Evolutionary conservation across 1,139 yeast genomes (phyloP), one percentile per base, ranked within the genome.

Genomic region (Yamadazyma diospyri): DNA sequence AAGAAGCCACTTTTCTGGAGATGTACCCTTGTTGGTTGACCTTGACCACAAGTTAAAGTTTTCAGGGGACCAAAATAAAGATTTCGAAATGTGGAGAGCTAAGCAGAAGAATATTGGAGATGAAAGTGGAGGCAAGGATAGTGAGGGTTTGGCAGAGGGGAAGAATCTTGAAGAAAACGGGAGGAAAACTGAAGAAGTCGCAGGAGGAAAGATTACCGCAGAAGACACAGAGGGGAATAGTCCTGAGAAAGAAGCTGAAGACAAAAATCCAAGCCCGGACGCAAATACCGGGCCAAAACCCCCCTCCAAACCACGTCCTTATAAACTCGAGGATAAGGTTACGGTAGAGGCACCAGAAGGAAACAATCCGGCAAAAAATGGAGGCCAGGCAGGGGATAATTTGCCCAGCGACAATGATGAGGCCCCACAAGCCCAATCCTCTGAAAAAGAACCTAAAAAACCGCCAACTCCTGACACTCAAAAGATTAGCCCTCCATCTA

Each of bases 51-150:
- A 25, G 7, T 8, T 11, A 14, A 33, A 29, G 17, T 20, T 22
- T 15, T 21, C 26, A 6, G 16, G 7, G 6, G 27, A 14, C 14
- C 17, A 19, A 7, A 25, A 27, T 15, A 30, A 39, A 18, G 40
- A 38, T n/a, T 37, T 36, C 17, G 30, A 23, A 5, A 23, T 33
- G 16, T 40, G 40, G 42, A 40, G 36, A 29, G 26, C 33, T n/a
- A 25, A 27, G 14, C 29, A 33, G 25, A 14, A 23, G 7, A 21
- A 6, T 21, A 6, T 5, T n/a, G 23, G 6, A 21, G 23, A 21
- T 21, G 23, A 25, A 27, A 32, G 16, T 17, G 29, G 8, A 25
- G 28, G 22, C 20, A 30, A 28, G 14, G n/a, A 13, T 13, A 17
- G 14, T 14, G 12, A 25, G 4, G 16, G 9, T 17, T 19, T 11